Evolutionary conservation across 345 rosid species (phyloP), one percentile per base, ranked within the genome.

Genomic region (Pistacia atlantica): DNA sequence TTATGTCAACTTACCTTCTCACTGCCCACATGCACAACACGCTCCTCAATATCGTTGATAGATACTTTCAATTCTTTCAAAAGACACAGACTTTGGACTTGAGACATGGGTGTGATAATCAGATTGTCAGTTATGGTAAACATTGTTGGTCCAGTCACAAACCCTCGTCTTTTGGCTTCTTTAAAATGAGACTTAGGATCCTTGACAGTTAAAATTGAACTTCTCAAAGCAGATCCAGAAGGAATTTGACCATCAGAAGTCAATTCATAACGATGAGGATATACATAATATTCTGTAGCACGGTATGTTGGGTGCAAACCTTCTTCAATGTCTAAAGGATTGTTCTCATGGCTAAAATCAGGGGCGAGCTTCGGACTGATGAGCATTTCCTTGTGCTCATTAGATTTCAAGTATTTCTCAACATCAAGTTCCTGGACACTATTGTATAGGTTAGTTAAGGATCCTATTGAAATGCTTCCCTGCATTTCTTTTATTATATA

Each of bases 121-220:
- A 83, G 67, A 60, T 78, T n/a, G 18, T 80, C 78, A 0, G 78
- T 80, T 28, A 78, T 17, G 13, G 67, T 75, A 60, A 78, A 80
- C 71, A 62, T 37, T n/a, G 66, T 28, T 3, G 75, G 76, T 65
- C 68, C 71, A 0, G 0, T 61, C 28, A 75, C 35, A 60, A 60
- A 83, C 37, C 78, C 83, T 38, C 65, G 42, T 16, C 77, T 56
- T n/a, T 4, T 54, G 11, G 6, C 55, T 11, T 65, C 58, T 2
- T 28, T 70, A 20, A 12, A 5, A 22, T 9, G 56, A 14, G 42
- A 48, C 54, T 59, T 64, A n/a, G 75, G 83, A 73, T 76, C 75
- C 71, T 63, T 4, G 14, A 67, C 14, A 12, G 45, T 72, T 37
- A 76, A 49, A 5, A 3, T 14, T 7, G 31, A 17, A 10, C 3